Percentiles rank a stretch among this genome's conserved stretches.
These are phyloP conservation scores for Neocatenulostroma microsporum DNA, from an alignment of 2,329 filamentous ascomycete genomes.

Conservation along the genomic window DNA sequence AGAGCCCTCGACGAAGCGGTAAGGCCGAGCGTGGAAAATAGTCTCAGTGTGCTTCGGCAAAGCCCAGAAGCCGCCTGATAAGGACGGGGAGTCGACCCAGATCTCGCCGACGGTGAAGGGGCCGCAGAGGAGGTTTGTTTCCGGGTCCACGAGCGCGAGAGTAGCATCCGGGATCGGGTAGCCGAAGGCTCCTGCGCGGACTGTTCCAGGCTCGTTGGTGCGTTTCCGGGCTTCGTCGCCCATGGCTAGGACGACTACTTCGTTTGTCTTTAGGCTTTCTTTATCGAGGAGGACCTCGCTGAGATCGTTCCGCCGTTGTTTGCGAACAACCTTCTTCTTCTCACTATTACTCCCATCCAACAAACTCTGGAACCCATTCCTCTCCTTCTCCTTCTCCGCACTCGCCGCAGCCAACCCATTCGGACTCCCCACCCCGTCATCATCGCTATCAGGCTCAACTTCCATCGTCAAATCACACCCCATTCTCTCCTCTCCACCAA, in stretches of 20 bases:
- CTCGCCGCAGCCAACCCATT: conserved; percentile 10
- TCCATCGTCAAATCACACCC: conserved; percentile 73
- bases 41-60: conserved; percentile 94
- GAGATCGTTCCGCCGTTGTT: conserved; percentile 61
- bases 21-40: conserved; percentile 94
- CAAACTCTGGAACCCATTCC: conserved; percentile 76
- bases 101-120: conserved; percentile 90
- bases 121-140: conserved; percentile 81
- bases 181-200: conserved; percentile 88
- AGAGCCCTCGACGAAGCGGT: conserved; percentile 85
- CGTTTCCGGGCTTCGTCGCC: conserved; percentile 83
- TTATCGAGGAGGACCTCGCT: conserved; percentile 88
- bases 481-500: conserved; percentile 96
- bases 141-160: conserved; percentile 84
- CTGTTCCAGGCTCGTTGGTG: conserved; percentile 70
- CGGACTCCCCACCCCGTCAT: conserved; percentile 20
- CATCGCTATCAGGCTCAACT: conserved; percentile 43
- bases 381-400: too few relatives aligned
- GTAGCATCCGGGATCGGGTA: conserved; percentile 97
- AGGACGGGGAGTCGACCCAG: conserved; percentile 94
- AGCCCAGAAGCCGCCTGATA: conserved; percentile 97
- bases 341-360: conserved; percentile 60
- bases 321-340: conserved; percentile 56
- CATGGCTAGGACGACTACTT: conserved; percentile 86
- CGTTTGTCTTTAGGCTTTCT: conserved; percentile 93